Conservation (phyloP, 495 filamentous ascomycete genomes). For the Daldinia childiae region DNA sequence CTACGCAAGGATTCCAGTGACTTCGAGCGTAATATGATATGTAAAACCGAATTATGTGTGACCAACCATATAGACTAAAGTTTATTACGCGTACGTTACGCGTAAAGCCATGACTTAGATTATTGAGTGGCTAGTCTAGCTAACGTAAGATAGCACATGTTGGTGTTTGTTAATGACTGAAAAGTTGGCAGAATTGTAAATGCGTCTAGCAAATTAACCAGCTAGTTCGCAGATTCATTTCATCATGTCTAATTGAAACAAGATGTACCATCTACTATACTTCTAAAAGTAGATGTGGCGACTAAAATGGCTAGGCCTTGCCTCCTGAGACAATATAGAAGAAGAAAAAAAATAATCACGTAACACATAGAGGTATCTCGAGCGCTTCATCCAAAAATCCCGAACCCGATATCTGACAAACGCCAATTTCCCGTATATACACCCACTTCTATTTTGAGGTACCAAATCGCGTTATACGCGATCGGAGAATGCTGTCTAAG, state of each 20-base stretch:
- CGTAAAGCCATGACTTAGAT: not conserved
- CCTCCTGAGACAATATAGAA: conserved; percentile 18
- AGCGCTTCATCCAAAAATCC: conserved; percentile 37
- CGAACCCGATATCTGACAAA: conserved; percentile 35
- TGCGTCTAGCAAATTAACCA: conserved; percentile 15
- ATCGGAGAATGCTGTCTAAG: conserved; percentile 28
- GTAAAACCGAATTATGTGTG: not conserved
- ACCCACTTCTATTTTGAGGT: conserved; percentile 36
- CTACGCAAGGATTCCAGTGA: not conserved
- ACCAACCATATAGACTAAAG: not conserved
- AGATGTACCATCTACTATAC: conserved; percentile 36
- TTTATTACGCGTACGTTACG: not conserved
- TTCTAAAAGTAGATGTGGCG: conserved; percentile 5
- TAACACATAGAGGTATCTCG: conserved; percentile 39
- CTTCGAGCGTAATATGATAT: not conserved
- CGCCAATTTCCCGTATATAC: conserved; percentile 39
- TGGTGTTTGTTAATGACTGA: not conserved
- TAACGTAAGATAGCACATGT: not conserved
- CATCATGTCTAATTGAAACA: conserved; percentile 26
- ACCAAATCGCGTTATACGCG: conserved; percentile 13
- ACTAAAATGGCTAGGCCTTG: conserved; percentile 15
- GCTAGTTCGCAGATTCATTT: conserved; percentile 26
- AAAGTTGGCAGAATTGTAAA: conserved; percentile 10
- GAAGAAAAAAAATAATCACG: conserved; percentile 12
- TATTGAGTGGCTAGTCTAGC: too few relatives aligned